Evolutionary conservation across 2,329 filamentous ascomycete genomes (phyloP).

Genomic region (Elsinoe ampelina): DNA sequence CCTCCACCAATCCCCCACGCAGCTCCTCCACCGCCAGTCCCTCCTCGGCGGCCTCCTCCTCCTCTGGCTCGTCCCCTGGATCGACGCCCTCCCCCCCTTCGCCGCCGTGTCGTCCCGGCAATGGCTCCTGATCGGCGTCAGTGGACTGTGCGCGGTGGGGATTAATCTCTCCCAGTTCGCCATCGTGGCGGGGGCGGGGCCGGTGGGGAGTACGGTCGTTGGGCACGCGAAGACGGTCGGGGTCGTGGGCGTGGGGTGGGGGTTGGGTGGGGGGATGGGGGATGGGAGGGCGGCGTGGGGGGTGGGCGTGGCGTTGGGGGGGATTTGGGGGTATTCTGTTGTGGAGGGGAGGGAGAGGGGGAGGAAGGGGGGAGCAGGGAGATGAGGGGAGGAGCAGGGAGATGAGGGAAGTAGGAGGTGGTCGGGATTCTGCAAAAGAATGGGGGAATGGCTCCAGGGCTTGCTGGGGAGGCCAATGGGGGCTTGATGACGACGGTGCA

Average conservation of each 20-base stretch:
- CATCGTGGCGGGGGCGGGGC: slow-evolving; percentile 27
- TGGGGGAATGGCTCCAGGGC: no score
- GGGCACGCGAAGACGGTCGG: slow-evolving; percentile 29
- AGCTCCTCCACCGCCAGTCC: slow-evolving; percentile 60
- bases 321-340: slow-evolving; percentile 23
- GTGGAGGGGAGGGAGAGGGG: slow-evolving; percentile 5
- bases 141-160: slow-evolving; percentile 52
- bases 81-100: slow-evolving; percentile 54
- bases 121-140: slow-evolving; percentile 46
- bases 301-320: slow-evolving; percentile 24
- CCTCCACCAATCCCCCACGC: slow-evolving; percentile 58
- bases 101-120: slow-evolving; percentile 35
- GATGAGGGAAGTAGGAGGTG: slow-evolving; percentile 13
- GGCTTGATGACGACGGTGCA: no score
- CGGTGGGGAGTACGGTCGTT: slow-evolving; percentile 28
- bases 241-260: slow-evolving; percentile 27
- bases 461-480: no score
- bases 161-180: slow-evolving; percentile 44
- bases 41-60: slow-evolving; percentile 54
- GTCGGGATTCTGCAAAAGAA: background rate
- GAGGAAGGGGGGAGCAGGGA: background rate
- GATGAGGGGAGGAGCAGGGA: slow-evolving; percentile 12
- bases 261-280: slow-evolving; percentile 20
- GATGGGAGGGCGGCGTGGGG: slow-evolving; percentile 23
- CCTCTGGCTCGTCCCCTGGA: slow-evolving; percentile 56